Conservation (phyloP, 345 rosid genomes). For the Zanthoxylum bungeanum region DNA sequence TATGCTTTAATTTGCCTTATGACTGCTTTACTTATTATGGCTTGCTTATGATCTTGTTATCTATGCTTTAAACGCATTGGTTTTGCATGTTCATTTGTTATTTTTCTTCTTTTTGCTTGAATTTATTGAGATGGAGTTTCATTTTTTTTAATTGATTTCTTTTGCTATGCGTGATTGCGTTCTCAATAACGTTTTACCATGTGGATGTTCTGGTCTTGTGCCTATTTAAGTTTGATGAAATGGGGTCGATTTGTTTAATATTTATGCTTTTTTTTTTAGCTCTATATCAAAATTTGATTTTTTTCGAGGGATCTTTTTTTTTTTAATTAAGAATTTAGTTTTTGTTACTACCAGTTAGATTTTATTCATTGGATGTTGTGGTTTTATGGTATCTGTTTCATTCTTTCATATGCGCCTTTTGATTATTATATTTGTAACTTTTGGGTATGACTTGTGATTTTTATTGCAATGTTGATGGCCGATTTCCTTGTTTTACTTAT, state of each 20-base stretch:
- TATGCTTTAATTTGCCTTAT: not conserved
- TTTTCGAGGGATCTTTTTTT: not conserved
- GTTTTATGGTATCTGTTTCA: not conserved
- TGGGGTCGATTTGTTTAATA: not conserved
- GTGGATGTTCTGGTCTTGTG: not conserved
- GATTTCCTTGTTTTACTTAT: not conserved
- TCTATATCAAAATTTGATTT: not conserved
- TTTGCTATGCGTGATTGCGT: not conserved
- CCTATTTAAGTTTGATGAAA: not conserved
- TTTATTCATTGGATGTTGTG: not conserved
- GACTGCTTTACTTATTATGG: not conserved
- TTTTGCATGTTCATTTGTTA: not conserved
- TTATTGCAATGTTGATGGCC: conserved; percentile 1
- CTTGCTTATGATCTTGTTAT: not conserved
- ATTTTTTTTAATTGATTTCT: not conserved
- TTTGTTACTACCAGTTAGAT: no score
- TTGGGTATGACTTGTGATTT: not conserved
- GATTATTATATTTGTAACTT: not conserved
- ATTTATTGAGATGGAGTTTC: not conserved
- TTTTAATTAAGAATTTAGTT: no score
- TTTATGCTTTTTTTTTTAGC: not conserved
- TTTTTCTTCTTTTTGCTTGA: not conserved
- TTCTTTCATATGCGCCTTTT: no score
- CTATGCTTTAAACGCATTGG: not conserved
- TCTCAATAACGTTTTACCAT: not conserved